These are phyloP conservation scores for Thelephora aurantiotincta DNA, from an alignment of 768 basidiomycete species.

Conservation along the genomic window DNA sequence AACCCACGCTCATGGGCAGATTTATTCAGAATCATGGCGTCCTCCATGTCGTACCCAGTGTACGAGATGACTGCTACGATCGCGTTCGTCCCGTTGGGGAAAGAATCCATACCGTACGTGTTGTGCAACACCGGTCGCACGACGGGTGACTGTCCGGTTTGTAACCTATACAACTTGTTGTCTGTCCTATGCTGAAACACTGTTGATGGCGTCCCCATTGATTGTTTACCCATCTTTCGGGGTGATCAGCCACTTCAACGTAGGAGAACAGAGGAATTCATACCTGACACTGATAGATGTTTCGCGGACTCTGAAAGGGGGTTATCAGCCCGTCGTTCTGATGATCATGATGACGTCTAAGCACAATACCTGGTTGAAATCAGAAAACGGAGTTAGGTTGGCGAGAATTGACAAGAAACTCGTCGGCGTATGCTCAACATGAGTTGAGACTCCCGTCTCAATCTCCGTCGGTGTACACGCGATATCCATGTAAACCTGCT, in stretches of 20 bases:
- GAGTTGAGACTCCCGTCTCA: slow-evolving; percentile 55
- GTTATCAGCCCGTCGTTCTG: slow-evolving; percentile 9
- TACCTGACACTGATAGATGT: slow-evolving; percentile 90
- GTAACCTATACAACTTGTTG: slow-evolving; percentile 94
- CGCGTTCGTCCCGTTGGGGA: slow-evolving; percentile 97
- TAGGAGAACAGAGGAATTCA: slow-evolving; percentile 3
- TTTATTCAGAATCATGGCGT: slow-evolving; percentile 99
- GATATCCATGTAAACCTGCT: slow-evolving; percentile 99
- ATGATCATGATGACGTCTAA: neutral
- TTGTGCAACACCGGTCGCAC: slow-evolving; percentile 88
- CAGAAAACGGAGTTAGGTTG: slow-evolving; percentile 96
- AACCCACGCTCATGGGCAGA: slow-evolving; percentile 97
- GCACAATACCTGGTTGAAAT: slow-evolving; percentile 80
- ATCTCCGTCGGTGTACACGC: slow-evolving; percentile 85
- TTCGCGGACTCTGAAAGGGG: slow-evolving; percentile 57
- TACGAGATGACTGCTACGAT: slow-evolving; percentile 99
- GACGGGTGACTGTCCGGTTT: slow-evolving; percentile 88
- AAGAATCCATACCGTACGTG: slow-evolving; percentile 94
- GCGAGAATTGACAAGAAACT: slow-evolving; percentile 95
- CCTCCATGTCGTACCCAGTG: slow-evolving; percentile 99
- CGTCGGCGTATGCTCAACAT: slow-evolving; percentile 89
- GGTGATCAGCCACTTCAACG: neutral
- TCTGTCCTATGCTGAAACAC: slow-evolving; percentile 87
- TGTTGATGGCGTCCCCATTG: slow-evolving; percentile 97
- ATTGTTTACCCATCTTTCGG: slow-evolving; percentile 95